Evolutionary conservation across 106 monocot species (phyloP), one percentile per base, ranked within the genome.

Genomic region (Allium sativum): DNA sequence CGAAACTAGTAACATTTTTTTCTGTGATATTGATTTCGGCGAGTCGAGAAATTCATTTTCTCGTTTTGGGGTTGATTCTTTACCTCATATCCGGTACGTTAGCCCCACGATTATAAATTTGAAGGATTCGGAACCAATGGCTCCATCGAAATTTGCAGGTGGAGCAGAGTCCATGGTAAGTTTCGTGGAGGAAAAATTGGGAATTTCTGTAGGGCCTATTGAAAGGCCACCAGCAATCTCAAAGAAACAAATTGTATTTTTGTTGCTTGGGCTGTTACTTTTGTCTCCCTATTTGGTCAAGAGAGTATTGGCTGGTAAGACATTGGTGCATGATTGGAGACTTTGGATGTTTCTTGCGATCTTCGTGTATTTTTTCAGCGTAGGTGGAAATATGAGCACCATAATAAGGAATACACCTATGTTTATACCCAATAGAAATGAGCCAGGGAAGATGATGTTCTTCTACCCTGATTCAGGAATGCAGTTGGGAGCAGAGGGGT

Each of bases 401-500:
- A 85, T 98, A 21, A 98, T 98, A 15, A 65, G 96, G 44, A 78
- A 78, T 47, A 88, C 82, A 78, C 96, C 96, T 9, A 71, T 98
- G 80, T 79, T 88, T 58, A 7, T 98, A 53, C 17, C 59, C 0
- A 91, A 91, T 21, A 64, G 85, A 42, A 55, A 70, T 1, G 77
- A 88, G 64, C 88, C 93, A 1, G 73, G 62, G 7, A 74, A 73
- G 65, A 42, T 88, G 17, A 73, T 98, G 17, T 98, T 84, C 70
- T 98, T 98, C 72, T 98, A 87, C 52, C 86, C 91, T 59, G 96
- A 91, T 3, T 91, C 91, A 0, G 96, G 96, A 45, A 88, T 98
- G 87, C 96, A 98, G 80, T 79, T 98, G 18, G 96, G 96, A 4
- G 84, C 82, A 0, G 96, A 98, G 70, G 91, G 96, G 12, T 85